Conservation (phyloP, 176 grass and related monocot genomes). For the Elymus sibiricus region DNA sequence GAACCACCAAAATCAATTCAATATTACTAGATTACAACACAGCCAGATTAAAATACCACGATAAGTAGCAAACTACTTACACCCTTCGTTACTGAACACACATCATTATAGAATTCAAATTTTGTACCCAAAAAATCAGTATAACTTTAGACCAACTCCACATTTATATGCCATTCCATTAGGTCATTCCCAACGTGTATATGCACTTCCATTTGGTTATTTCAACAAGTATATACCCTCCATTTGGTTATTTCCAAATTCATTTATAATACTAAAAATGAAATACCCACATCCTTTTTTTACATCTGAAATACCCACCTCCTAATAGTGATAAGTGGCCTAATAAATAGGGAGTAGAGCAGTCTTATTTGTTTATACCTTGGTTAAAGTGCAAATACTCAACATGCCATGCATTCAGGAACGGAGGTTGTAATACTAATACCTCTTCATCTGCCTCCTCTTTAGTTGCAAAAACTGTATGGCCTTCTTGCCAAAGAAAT, state of each 20-base stretch:
- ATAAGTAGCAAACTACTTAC: background rate
- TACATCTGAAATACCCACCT: background rate
- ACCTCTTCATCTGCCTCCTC: conserved; percentile 95
- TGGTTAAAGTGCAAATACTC: no score
- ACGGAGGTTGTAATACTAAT: conserved; percentile 14
- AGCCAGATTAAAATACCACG: background rate
- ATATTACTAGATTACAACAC: background rate
- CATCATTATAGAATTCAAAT: background rate
- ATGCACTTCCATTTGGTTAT: background rate
- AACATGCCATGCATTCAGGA: no score
- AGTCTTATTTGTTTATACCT: background rate
- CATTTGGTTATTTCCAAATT: background rate
- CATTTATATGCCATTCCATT: background rate
- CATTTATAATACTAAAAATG: background rate
- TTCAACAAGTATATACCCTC: background rate
- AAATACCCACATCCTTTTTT: background rate
- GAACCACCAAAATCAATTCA: background rate
- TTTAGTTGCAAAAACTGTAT: conserved; percentile 92
- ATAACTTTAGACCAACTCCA: background rate
- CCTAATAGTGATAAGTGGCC: background rate
- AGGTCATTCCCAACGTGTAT: no score
- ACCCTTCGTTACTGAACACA: background rate
- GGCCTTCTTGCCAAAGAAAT: conserved; percentile 97
- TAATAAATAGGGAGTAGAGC: background rate
- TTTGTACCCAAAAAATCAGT: background rate